phyloP scores from a whole-genome alignment of 129 eudicot genomes.

The Artemisia tridentata region DNA sequence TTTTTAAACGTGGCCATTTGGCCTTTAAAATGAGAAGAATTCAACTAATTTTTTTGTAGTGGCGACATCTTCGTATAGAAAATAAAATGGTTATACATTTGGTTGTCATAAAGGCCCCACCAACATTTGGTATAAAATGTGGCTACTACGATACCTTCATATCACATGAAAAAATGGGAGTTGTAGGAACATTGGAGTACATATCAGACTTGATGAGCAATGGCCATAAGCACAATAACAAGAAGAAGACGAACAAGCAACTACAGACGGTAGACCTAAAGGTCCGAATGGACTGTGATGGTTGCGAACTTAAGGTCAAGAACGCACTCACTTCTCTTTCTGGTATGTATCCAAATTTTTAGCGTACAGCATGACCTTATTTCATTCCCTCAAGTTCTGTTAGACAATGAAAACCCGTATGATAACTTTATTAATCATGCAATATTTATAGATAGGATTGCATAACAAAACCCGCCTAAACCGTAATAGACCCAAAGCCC shows the following conservation, averaged over 20 bases:
- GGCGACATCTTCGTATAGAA: not conserved
- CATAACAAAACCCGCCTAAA: no score
- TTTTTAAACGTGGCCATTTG: no score
- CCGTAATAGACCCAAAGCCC: no score
- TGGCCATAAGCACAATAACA: conserved; percentile 58
- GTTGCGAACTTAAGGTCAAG: conserved; percentile 89
- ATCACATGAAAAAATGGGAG: conserved; percentile 40
- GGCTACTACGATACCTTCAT: not conserved
- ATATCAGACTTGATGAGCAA: conserved; percentile 60
- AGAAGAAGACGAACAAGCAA: conserved; percentile 32
- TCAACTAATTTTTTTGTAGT: no score
- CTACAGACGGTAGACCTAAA: conserved; percentile 69
- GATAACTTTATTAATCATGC: no score
- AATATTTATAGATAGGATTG: no score
- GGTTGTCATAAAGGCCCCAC: conserved; percentile 13
- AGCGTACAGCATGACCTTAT: no score
- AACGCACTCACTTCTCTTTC: conserved; percentile 63
- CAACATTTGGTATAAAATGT: conserved; percentile 15
- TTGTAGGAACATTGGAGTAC: conserved; percentile 61
- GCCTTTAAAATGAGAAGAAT: no score
- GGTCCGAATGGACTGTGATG: conserved; percentile 89
- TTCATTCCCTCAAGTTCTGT: no score
- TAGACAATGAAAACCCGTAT: no score
- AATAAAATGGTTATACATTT: not conserved
- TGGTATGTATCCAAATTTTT: conserved; percentile 4